Evolutionary conservation across 208 protist species (phyloP), one percentile per base, ranked within the genome.

Genomic region (Strigomonas galati): DNA sequence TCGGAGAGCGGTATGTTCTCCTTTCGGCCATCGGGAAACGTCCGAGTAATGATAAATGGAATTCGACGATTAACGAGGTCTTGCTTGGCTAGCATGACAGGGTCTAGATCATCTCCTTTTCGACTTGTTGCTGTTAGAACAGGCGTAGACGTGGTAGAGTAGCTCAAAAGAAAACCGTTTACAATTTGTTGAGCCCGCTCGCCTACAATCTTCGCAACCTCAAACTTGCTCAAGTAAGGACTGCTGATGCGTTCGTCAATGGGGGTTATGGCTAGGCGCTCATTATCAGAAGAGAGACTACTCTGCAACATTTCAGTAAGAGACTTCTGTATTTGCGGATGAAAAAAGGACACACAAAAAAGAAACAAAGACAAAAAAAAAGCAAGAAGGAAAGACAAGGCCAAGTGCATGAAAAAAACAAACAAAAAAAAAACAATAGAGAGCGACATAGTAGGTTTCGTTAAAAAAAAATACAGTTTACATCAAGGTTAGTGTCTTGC

Each of bases 51-150:
- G 57, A 96, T 71, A 84, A 93, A 92, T 12, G 79, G 78, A 59
- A 96, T 93, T 30, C 56, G 63, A 1, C 76, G 65, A 54, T 92
- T 79, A 44, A 93, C 40, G 10, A 96, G 74, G 40, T 96, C 87
- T 28, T 85, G 76, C 72, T 96, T 96, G 28, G 87, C 87, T 71
- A 93, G 87, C 67, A 87, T 81, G n/a, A 96, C 74, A 6, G 91
- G 91, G 56, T 96, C 91, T 44, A 92, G 76, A 56, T 95, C 77
- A 12, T 72, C 49, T 65, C 84, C 40, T 19, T 32, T 63, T 9
- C 27, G 37, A 23, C 21, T 32, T 27, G 48, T 53, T 23, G 21
- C 21, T 26, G 28, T 31, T 24, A 24, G 48, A 30, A 24, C 62
- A 43, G 58, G 23, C 19, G 58, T 30, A 2, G 64, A 19, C 24